Evolutionary conservation across 108 stramenopile species (phyloP), one percentile per base, ranked within the genome.

Genomic region (Tribonema minus): DNA sequence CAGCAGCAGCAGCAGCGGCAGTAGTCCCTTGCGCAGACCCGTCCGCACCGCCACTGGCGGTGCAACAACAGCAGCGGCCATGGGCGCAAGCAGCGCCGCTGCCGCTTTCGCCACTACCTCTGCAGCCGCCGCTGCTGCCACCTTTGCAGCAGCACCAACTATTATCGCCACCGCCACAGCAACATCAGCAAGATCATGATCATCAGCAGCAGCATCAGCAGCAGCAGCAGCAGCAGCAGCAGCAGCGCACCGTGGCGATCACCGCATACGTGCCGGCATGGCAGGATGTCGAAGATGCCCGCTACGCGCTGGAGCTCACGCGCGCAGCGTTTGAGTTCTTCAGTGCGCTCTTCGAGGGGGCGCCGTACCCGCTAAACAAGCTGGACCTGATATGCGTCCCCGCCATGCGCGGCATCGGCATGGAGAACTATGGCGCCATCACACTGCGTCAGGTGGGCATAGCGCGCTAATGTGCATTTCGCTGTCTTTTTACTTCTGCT

Each of bases 351-450:
- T 82, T 75, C 20, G 33, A 58, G 12, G 37, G 68, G 29, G 15
- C 26, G 29, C 33, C 37, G 46, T 83, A 81, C 28, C 79, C 82
- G 12, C 39, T 83, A 64, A 66, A 78, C 9, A 83, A 83, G 74
- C 73, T 83, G 61, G 82, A 83, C 35, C 70, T 83, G 37, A 71
- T 83, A 30, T 72, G 72, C 15, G n/a, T 83, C n/a, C 80, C 82
- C 20, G 39, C 31, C n/a, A 76, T 83, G 80, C 72, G 41, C 46
- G 81, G 80, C 28, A 27, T 82, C 25, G 83, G 81, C 20, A 84
- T 84, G 83, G 83, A 84, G 74, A 82, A 82, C 74, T 82, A 67
- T 26, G 83, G 72, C 31, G 68, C 75, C 2, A 82, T 84, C 67
- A 68, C 83, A 23, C 32, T 58, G 4, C 64, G 70, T 3, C 63